Conservation (phyloP, 495 filamentous ascomycete genomes). For the Collariella sp. region DNA sequence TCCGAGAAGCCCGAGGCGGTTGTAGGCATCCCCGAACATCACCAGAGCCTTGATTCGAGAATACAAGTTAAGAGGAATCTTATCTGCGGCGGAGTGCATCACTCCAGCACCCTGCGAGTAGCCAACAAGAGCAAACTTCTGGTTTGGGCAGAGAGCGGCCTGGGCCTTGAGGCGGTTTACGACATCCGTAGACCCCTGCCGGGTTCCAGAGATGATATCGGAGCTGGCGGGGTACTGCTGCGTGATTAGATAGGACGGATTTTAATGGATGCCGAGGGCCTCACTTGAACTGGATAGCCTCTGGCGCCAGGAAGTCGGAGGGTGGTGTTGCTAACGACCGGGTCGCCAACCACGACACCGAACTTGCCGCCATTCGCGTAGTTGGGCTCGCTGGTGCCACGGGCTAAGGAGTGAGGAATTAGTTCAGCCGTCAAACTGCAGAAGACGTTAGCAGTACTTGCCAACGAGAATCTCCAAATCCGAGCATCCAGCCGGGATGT, state of each 20-base stretch:
- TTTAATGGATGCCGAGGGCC: background rate
- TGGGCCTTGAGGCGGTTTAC: background rate
- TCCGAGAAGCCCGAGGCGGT: background rate
- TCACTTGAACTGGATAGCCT: conserved; percentile 2
- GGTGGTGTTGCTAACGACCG: conserved; percentile 4
- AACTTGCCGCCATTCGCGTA: conserved; percentile 4
- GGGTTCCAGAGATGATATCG: background rate
- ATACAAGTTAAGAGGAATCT: background rate
- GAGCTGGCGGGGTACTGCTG: conserved; percentile 4
- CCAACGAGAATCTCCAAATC: conserved; percentile 4
- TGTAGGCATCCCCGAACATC: conserved; percentile 3
- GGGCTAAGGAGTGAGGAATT: background rate
- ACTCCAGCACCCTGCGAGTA: conserved; percentile 6
- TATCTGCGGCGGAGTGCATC: conserved; percentile 3
- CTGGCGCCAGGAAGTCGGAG: conserved; percentile 1
- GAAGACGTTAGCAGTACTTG: too few relatives aligned
- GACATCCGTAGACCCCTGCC: background rate
- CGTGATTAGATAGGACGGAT: background rate
- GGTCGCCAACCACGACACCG: conserved; percentile 3
- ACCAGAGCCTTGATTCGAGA: conserved; percentile 2
- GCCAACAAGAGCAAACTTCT: background rate
- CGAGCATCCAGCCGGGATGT: conserved; percentile 1
- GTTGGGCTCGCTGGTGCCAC: conserved; percentile 5
- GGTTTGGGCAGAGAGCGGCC: background rate
- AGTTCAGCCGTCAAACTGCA: background rate